Percentiles rank a stretch among this genome's conserved stretches.
These are phyloP conservation scores for Xylariales sp. DNA, from an alignment of 2,329 filamentous ascomycete genomes.

Conservation along the genomic window DNA sequence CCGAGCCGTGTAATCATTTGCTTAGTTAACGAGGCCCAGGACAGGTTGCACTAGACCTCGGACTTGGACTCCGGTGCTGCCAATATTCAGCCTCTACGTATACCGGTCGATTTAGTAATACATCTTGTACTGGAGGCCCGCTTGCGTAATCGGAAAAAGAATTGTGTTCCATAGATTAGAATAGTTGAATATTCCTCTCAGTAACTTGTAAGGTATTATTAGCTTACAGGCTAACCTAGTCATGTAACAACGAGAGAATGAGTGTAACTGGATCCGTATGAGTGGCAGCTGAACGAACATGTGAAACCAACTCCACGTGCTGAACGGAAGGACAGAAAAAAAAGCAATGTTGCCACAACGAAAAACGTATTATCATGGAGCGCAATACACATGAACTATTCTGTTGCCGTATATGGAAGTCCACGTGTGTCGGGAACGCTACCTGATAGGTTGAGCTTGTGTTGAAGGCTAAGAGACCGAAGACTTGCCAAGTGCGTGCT, in stretches of 20 bases:
- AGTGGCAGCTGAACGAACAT: no score
- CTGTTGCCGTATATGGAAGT: not conserved
- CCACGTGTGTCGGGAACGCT: slow-evolving; percentile 8
- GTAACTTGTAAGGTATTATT: no score
- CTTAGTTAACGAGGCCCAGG: not conserved
- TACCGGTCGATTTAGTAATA: not conserved
- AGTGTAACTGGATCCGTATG: no score
- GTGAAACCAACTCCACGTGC: no score
- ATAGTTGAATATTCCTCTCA: no score
- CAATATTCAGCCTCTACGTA: slow-evolving; percentile 15
- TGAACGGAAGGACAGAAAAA: no score
- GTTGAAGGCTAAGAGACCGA: slow-evolving; percentile 1
- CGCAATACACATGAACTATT: no score
- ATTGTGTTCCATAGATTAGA: no score
- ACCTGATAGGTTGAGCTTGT: slow-evolving; percentile 8
- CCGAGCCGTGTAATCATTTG: not conserved
- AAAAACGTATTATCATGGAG: no score
- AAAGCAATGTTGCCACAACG: no score
- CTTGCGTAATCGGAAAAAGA: not conserved
- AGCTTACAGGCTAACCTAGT: no score
- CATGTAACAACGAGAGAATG: no score
- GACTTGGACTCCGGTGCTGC: not conserved
- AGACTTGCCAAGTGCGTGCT: not conserved
- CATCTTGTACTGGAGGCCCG: slow-evolving; percentile 13
- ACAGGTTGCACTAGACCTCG: slow-evolving; percentile 4